Percentiles rank a stretch among this genome's conserved stretches.
These are phyloP conservation scores for Suillus discolor DNA, from an alignment of 768 basidiomycete species.

Conservation along the genomic window DNA sequence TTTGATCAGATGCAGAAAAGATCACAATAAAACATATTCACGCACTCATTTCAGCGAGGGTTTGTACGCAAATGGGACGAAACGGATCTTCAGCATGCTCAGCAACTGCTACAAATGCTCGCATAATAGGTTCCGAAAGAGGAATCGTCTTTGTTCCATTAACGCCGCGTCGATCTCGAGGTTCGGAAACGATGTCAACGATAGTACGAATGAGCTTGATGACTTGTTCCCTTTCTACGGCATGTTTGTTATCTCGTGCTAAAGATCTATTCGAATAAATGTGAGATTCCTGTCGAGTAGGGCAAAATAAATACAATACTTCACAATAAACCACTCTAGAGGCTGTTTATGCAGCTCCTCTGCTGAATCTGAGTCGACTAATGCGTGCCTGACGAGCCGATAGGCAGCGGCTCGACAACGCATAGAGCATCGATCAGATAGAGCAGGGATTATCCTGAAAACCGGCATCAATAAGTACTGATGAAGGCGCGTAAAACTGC, in stretches of 20 bases:
- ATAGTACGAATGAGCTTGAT: conserved; percentile 86
- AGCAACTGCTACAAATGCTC: conserved; percentile 90
- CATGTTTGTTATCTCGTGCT: conserved; percentile 80
- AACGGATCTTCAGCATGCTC: conserved; percentile 94
- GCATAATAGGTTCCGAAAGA: conserved; percentile 75
- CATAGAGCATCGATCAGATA: conserved; percentile 75
- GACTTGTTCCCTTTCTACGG: conserved; percentile 88
- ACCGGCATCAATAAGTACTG: conserved; percentile 12
- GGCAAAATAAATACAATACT: conserved; percentile 48
- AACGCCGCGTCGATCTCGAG: conserved; percentile 43
- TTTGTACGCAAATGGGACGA: conserved; percentile 79
- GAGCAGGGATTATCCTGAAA: conserved; percentile 70
- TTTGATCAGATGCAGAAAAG: conserved; percentile 14
- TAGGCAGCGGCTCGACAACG: conserved; percentile 83
- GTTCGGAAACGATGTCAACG: conserved; percentile 73
- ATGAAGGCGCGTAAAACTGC: conserved; percentile 29
- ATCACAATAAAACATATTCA: conserved; percentile 12
- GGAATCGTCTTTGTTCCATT: conserved; percentile 51
- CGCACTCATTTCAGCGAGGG: conserved; percentile 87
- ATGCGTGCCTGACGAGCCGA: conserved; percentile 74
- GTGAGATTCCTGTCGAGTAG: conserved; percentile 8
- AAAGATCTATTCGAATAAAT: conserved; percentile 58
- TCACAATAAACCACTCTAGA: conserved; percentile 89
- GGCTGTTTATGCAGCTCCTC: conserved; percentile 61
- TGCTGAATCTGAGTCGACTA: conserved; percentile 76